Conservation (phyloP, 1,139 yeast genomes). For the Debaryomyces robertsiae region DNA sequence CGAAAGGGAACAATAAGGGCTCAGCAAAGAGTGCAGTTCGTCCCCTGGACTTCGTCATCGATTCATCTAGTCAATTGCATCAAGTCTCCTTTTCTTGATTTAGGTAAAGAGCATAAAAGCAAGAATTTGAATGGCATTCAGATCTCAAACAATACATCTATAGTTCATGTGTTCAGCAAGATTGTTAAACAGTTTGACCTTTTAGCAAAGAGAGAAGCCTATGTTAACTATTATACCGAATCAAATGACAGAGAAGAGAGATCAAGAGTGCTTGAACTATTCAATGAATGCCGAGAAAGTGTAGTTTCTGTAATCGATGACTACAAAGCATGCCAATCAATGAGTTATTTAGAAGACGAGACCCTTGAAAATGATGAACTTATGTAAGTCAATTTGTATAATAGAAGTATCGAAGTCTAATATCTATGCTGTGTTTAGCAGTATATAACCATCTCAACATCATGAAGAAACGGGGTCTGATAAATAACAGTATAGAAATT, state of each 20-base stretch:
- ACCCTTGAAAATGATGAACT: conserved; percentile 14
- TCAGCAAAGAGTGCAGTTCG: conserved; percentile 76
- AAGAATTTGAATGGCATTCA: conserved; percentile 68
- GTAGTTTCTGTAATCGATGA: conserved; percentile 72
- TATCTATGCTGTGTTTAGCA: too few relatives aligned
- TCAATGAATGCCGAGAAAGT: conserved; percentile 75
- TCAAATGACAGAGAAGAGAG: conserved; percentile 48
- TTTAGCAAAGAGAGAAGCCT: conserved; percentile 79
- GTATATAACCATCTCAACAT: too few relatives aligned
- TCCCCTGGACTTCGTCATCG: conserved; percentile 85
- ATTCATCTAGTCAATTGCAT: conserved; percentile 78
- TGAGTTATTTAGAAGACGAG: conserved; percentile 55
- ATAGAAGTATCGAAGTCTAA: background rate
- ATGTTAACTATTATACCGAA: conserved; percentile 73
- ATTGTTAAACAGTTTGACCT: conserved; percentile 78
- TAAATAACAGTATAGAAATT: too few relatives aligned
- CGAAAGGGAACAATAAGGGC: conserved; percentile 79
- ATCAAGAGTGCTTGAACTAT: conserved; percentile 64
- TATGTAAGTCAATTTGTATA: conserved; percentile 10
- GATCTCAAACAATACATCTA: conserved; percentile 77
- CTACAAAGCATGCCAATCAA: conserved; percentile 61
- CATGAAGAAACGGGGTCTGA: too few relatives aligned
- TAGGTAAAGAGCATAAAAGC: conserved; percentile 24
- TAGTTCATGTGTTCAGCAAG: conserved; percentile 63
- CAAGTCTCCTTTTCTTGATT: conserved; percentile 61